phyloP scores from a whole-genome alignment of 306 rosid species.

The Rosa persica region DNA sequence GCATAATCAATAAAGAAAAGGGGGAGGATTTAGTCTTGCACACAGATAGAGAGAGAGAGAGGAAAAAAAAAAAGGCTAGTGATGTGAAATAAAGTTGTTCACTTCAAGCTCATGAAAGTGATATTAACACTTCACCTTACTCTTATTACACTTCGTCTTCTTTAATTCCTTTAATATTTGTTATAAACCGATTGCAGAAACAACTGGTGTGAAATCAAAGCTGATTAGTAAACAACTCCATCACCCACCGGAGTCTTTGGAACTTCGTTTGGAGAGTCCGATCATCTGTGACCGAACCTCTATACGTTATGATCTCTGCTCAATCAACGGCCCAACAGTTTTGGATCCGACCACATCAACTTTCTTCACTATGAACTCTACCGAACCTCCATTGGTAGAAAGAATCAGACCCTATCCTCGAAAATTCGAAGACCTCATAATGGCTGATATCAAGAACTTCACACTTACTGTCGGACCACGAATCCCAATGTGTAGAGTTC shows the following conservation, averaged over 20 bases:
- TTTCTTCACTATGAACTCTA: conserved; percentile 21
- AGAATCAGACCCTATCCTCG: conserved; percentile 53
- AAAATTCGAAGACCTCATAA: conserved; percentile 34
- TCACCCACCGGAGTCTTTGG: not conserved
- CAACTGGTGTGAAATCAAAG: not conserved
- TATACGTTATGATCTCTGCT: conserved; percentile 37
- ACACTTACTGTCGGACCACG: conserved; percentile 37
- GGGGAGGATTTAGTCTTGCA: too few relatives aligned
- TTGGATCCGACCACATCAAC: conserved; percentile 31
- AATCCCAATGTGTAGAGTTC: conserved; percentile 22
- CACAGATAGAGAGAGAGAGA: not conserved
- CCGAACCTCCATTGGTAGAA: not conserved
- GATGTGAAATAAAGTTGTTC: not conserved
- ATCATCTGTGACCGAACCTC: conserved; percentile 43
- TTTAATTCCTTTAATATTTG: not conserved
- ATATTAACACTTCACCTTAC: not conserved
- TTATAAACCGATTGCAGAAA: not conserved
- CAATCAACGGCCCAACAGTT: conserved; percentile 31
- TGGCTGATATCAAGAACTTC: conserved; percentile 30
- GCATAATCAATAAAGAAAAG: not conserved
- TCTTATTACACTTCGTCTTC: not conserved
- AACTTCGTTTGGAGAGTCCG: not conserved
- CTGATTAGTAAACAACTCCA: not conserved
- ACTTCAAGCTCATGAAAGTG: not conserved
- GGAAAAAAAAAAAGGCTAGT: not conserved